phyloP scores from a whole-genome alignment of 23 red algal species.

The Gracilaria gracilis region DNA sequence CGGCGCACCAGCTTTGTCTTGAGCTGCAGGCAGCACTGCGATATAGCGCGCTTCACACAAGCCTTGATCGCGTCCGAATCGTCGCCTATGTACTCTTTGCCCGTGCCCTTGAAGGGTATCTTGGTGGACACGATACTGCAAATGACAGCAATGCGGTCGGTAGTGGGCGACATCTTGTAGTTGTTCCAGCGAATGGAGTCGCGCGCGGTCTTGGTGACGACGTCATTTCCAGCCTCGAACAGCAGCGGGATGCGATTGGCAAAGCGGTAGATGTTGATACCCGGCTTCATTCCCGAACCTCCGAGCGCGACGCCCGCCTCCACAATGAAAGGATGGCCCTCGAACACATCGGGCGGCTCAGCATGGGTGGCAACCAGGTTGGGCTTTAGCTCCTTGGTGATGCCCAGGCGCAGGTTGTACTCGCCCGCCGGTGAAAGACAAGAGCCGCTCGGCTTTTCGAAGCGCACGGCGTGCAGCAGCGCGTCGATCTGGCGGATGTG shows the following conservation, averaged over 20 bases:
- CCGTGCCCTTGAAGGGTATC: conserved; percentile 94
- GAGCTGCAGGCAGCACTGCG: conserved; percentile 89
- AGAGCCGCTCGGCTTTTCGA: conserved; percentile 71
- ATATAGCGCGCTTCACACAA: conserved; percentile 82
- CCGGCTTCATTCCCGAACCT: conserved; percentile 79
- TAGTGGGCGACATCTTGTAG: conserved; percentile 89
- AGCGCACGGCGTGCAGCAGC: conserved; percentile 77
- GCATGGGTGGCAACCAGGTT: conserved; percentile 88
- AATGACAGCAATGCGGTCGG: conserved; percentile 87
- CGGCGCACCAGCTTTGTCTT: conserved; percentile 80
- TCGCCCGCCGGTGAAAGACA: conserved; percentile 91
- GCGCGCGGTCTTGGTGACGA: conserved; percentile 84
- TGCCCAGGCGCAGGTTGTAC: conserved; percentile 94
- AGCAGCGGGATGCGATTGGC: conserved; percentile 95
- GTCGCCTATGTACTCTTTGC: conserved; percentile 97
- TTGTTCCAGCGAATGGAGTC: conserved; percentile 81
- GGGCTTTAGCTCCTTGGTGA: conserved; percentile 88
- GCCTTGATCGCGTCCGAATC: conserved; percentile 82
- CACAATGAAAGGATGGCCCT: conserved; percentile 95
- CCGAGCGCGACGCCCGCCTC: conserved; percentile 88
- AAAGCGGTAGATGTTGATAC: conserved; percentile 86
- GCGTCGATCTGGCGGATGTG: conserved; percentile 76
- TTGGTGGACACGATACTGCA: conserved; percentile 90
- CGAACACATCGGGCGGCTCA: conserved; percentile 87
- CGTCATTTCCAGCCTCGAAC: conserved; percentile 94